Conservation (phyloP, 805 yeast species). For the Candida nitratophila region DNA sequence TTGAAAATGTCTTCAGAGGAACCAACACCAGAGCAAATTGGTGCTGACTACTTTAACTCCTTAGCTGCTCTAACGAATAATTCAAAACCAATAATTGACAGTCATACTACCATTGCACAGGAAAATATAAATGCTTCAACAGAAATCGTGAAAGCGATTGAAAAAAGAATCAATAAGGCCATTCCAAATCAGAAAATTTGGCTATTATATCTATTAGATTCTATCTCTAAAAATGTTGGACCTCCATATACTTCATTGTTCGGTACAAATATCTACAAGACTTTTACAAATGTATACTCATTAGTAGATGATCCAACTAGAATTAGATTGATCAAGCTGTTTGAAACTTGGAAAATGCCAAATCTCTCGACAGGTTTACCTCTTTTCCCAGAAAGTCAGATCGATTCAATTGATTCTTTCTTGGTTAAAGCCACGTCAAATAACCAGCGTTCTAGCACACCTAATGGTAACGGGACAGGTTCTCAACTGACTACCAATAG, state of each 20-base stretch:
- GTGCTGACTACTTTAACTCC: constrained; percentile 64
- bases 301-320: constrained; percentile 72
- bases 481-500: constrained; percentile 1
- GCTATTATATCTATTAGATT: constrained; percentile 79
- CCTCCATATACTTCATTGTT: constrained; percentile 80
- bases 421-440: constrained; percentile 49
- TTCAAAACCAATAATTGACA: constrained; percentile 84
- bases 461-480: background rate
- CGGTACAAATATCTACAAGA: constrained; percentile 58
- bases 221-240: constrained; percentile 87
- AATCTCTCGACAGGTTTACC: constrained; percentile 56
- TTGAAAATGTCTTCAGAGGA: background rate
- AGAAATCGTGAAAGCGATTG: constrained; percentile 70
- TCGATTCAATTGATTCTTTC: constrained; percentile 69
- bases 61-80: constrained; percentile 76
- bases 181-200: constrained; percentile 81
- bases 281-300: constrained; percentile 74
- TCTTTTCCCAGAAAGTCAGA: constrained; percentile 63
- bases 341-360: constrained; percentile 81
- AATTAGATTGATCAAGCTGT: constrained; percentile 64
- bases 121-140: constrained; percentile 76
- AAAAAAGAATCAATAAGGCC: constrained; percentile 64
- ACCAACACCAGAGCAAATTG: constrained; percentile 20
- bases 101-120: constrained; percentile 76
- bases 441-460: constrained; percentile 4